Conservation (phyloP, 1,139 yeast genomes). For the Pichia sp. region DNA sequence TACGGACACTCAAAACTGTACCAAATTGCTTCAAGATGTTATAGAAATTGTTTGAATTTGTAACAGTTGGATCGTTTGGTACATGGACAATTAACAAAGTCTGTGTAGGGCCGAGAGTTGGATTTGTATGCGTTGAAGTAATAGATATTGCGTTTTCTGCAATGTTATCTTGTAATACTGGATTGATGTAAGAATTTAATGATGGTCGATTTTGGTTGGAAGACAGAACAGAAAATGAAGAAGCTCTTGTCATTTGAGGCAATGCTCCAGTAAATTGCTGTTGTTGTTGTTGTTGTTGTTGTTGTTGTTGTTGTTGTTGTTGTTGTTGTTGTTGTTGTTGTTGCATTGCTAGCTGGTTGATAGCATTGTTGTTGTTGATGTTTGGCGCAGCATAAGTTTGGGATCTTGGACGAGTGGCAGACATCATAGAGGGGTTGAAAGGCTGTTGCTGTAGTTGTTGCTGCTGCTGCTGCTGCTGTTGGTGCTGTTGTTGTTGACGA, state of each 20-base stretch:
- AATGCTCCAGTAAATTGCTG: not conserved
- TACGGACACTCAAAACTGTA: slow-evolving; percentile 51
- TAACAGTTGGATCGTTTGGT: slow-evolving; percentile 39
- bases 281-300: not conserved
- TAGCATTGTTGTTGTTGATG: not conserved
- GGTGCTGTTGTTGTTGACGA: slow-evolving; percentile 7
- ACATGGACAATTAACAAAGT: slow-evolving; percentile 73
- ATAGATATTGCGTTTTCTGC: slow-evolving; percentile 45
- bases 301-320: slow-evolving; percentile 12
- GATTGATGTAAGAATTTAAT: not conserved
- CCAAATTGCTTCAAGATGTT: slow-evolving; percentile 46
- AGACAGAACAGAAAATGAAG: slow-evolving; percentile 21
- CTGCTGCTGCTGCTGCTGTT: slow-evolving; percentile 8
- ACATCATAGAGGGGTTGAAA: not conserved
- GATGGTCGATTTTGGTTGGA: slow-evolving; percentile 8
- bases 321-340: slow-evolving; percentile 19
- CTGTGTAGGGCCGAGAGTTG: slow-evolving; percentile 71
- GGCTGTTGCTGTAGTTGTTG: slow-evolving; percentile 10
- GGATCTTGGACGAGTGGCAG: slow-evolving; percentile 37
- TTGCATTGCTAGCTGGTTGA: not conserved
- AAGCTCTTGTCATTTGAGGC: slow-evolving; percentile 14
- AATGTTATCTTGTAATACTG: slow-evolving; percentile 49
- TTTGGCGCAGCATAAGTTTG: slow-evolving; percentile 34
- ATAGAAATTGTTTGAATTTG: slow-evolving; percentile 30
- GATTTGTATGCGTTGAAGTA: slow-evolving; percentile 65